Base-by-base conservation (phyloP, 129 eudicot species). In the Smallanthus sonchifolius region DNA sequence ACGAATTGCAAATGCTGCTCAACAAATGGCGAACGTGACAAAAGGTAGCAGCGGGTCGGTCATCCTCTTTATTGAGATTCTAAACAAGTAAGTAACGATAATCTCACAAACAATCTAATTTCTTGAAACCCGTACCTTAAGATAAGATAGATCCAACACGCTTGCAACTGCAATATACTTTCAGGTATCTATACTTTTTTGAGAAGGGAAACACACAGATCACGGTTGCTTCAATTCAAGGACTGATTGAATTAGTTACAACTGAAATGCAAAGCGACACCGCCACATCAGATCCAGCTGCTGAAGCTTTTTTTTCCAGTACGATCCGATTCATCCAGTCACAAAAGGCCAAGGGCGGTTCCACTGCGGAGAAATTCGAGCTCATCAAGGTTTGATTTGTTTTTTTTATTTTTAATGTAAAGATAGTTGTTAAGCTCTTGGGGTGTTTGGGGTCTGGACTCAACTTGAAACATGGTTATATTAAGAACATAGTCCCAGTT, bases 1-100 rank as follows among this genome's bases (percentile, higher is more conserved):
- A 49, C 82, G 96, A 84, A 95, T 95, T 20, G 97, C 99, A 34
- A 91, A 95, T 84, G 94, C 97, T 57, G 97, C 90, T 72, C 99
- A 95, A 81, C 99, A 95, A 80, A 91, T 95, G 97, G 85, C 99
- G 2, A 95, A 77, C 79, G 99, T 92, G 47, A 79, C 96, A 24
- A 85, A 96, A 65, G 99, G 99, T 80, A 88, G 94, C 84, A 86
- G 96, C n/a, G 96, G 96, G 81, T 91, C 99, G 16, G 94, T 87
- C 73, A 44, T 82, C 69, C 92, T 95, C 75, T 91, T 95, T 69
- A 89, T 95, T 30, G 99, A 95, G 78, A 91, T 95, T 78, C 86
- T 95, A 76, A 95, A 95, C 91, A 95, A 95, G 97, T 91, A 75
- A 81, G 80, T 70, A 69, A n/a, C 9, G 5, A 17, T 71, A 13